Conservation (phyloP, 306 rosid species). For the Trifolium fragiferum region DNA sequence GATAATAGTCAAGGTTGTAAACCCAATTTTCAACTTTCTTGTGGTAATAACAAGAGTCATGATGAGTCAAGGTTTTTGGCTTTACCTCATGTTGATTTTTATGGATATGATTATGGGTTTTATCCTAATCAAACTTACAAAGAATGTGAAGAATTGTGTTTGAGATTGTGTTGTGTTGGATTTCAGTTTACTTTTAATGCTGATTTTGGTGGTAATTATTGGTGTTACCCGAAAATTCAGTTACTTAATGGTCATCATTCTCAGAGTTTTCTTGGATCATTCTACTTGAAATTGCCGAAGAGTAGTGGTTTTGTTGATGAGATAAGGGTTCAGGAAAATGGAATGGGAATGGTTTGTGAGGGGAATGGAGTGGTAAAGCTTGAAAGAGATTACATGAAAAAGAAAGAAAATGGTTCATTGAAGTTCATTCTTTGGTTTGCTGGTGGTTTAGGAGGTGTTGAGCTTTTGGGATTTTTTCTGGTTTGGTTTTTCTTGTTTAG, state of each 20-base stretch:
- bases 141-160: slow-evolving; percentile 9
- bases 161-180: not conserved
- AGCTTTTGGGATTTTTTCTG: slow-evolving; percentile 17
- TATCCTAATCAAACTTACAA: not conserved
- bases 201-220: not conserved
- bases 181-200: slow-evolving; percentile 17
- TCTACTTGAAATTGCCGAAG: slow-evolving; percentile 20
- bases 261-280: not conserved
- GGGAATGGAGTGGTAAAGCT: not conserved
- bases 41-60: not conserved
- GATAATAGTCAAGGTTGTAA: slow-evolving; percentile 28
- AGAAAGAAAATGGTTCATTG: slow-evolving; percentile 29
- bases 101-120: slow-evolving; percentile 24
- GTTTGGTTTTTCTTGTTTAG: slow-evolving; percentile 11
- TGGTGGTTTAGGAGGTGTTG: slow-evolving; percentile 22
- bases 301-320: not conserved
- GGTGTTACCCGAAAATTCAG: slow-evolving; percentile 27
- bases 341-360: not conserved
- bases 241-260: slow-evolving; percentile 23
- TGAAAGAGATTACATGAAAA: not conserved
- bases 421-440: slow-evolving; percentile 36
- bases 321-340: not conserved
- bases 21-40: slow-evolving; percentile 34
- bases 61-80: slow-evolving; percentile 21
- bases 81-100: slow-evolving; percentile 22